These are phyloP conservation scores for Cystofilobasidium bisporidii DNA, from an alignment of 768 basidiomycete genomes.

Conservation along the genomic window DNA sequence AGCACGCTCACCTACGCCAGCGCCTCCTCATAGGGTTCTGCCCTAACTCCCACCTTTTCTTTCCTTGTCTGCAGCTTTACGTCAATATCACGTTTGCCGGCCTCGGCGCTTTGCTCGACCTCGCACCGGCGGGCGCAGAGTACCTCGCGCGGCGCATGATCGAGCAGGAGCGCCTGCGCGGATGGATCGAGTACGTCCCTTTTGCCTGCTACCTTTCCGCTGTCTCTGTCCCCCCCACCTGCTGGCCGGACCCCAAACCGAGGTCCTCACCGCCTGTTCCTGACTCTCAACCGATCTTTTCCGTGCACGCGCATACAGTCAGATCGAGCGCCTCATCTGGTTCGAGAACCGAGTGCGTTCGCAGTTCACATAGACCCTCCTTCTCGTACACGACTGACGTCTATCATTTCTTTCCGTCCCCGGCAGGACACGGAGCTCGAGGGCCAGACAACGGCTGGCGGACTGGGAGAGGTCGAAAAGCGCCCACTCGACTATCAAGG, in stretches of 20 bases:
- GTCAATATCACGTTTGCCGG: constrained; percentile 94
- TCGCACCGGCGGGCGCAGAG: constrained; percentile 87
- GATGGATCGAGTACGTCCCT: constrained; percentile 58
- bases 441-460: constrained; percentile 26
- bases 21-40: too few relatives aligned
- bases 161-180: constrained; percentile 86
- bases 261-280: too few relatives aligned
- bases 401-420: too few relatives aligned
- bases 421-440: constrained; percentile 14
- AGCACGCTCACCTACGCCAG: constrained; percentile 2
- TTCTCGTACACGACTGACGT: not conserved
- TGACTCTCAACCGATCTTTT: too few relatives aligned
- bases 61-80: too few relatives aligned
- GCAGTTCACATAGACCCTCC: not conserved
- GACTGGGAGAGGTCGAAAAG: constrained; percentile 61
- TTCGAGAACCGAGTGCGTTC: constrained; percentile 58
- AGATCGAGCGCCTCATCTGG: constrained; percentile 86
- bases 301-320: not conserved
- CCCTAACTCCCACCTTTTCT: too few relatives aligned
- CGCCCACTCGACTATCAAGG: constrained; percentile 67
- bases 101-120: constrained; percentile 76
- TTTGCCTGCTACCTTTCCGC: too few relatives aligned
- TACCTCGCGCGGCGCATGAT: constrained; percentile 98
- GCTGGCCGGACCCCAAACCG: too few relatives aligned
- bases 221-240: too few relatives aligned